Evolutionary conservation across 257 asterid genomes (phyloP).

Genomic region (Solanum virginianum): DNA sequence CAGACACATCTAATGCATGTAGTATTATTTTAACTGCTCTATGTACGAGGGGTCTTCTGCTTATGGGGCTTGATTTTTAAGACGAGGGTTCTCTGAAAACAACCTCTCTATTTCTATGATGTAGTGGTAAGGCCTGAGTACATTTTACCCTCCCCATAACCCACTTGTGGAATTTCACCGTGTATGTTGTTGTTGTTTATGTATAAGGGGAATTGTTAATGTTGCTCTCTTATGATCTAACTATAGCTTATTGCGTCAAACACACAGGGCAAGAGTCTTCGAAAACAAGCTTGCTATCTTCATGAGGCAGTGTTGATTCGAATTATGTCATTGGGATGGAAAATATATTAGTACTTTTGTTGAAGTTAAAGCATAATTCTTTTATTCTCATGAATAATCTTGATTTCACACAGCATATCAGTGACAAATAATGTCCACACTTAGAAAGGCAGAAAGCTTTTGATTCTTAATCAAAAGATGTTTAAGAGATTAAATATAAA

Average conservation of each 20-base stretch:
- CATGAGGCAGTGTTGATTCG: not conserved
- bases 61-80: no score
- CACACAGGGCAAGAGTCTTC: rapidly evolving
- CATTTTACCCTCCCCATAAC: no score
- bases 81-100: no score
- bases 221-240: not conserved
- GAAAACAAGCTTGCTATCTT: rapidly evolving
- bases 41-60: not conserved
- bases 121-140: no score
- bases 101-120: no score
- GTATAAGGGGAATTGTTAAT: not conserved
- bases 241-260: not conserved
- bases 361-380: no score
- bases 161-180: no score
- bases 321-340: no score
- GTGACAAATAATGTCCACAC: not conserved
- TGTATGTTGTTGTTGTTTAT: not conserved
- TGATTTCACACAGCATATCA: not conserved
- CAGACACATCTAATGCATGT: not conserved
- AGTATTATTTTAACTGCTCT: not conserved
- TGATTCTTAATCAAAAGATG: not conserved
- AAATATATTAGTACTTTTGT: no score
- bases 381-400: not conserved
- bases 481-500: not conserved
- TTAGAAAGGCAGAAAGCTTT: not conserved